Percentiles rank a stretch among this genome's conserved stretches.
These are phyloP conservation scores for Penicillium sp. DNA, from an alignment of 2,329 filamentous ascomycete species.

Conservation along the genomic window DNA sequence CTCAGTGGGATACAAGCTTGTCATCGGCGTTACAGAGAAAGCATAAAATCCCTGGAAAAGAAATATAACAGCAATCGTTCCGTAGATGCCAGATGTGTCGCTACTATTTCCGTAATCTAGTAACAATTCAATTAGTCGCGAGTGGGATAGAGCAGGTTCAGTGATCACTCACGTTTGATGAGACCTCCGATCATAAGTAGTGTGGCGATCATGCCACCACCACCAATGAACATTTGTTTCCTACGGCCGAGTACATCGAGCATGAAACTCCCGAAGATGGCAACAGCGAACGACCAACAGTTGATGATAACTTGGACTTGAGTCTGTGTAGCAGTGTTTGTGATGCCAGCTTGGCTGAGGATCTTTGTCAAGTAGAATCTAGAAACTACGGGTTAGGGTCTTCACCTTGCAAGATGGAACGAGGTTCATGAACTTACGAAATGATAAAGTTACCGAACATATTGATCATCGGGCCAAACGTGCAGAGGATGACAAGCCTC, in stretches of 20 bases:
- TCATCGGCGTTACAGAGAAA: not conserved
- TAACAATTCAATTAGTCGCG: not conserved
- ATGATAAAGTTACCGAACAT: constrained; percentile 1
- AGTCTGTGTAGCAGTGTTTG: not conserved
- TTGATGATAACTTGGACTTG: not conserved
- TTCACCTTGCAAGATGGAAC: not conserved
- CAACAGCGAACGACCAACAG: not conserved
- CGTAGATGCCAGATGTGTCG: constrained; percentile 1
- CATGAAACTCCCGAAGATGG: not conserved
- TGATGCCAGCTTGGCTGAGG: not conserved
- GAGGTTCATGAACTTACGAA: not conserved
- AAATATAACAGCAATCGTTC: constrained; percentile 1
- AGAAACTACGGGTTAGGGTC: not conserved
- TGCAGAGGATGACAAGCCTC: not conserved
- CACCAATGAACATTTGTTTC: not conserved
- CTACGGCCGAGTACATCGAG: not conserved
- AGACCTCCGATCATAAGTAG: not conserved
- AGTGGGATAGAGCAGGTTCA: not conserved
- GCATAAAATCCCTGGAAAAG: constrained; percentile 4
- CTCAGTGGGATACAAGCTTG: not conserved
- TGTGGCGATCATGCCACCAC: not conserved
- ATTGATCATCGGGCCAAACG: not conserved
- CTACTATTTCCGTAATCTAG: constrained; percentile 1
- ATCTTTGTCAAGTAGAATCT: not conserved
- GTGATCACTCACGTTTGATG: not conserved